phyloP scores from a whole-genome alignment of 140 eudicot genomes.

The Ambrosia hybrid region DNA sequence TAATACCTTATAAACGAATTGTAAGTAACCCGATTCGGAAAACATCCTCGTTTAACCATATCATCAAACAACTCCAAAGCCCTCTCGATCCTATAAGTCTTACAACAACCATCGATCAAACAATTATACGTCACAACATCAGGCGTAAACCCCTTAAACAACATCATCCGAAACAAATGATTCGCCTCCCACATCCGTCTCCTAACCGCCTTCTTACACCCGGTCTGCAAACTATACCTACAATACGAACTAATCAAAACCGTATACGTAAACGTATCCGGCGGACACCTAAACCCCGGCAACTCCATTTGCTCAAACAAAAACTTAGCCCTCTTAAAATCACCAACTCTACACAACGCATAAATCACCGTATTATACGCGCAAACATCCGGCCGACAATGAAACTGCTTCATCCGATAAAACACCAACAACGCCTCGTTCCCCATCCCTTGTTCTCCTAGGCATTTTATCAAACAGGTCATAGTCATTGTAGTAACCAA shows the following conservation, averaged over 20 bases:
- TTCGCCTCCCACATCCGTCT: slow-evolving; percentile 93
- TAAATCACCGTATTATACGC: slow-evolving; percentile 67
- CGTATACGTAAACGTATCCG: slow-evolving; percentile 75
- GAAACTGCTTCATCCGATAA: slow-evolving; percentile 83
- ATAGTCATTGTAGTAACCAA: slow-evolving; percentile 64
- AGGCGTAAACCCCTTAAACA: slow-evolving; percentile 87
- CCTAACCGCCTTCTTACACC: slow-evolving; percentile 74
- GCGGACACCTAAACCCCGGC: slow-evolving; percentile 85
- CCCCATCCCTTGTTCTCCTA: slow-evolving; percentile 82
- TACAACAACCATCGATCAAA: slow-evolving; percentile 92
- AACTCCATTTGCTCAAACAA: slow-evolving; percentile 86
- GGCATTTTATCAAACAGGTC: slow-evolving; percentile 81
- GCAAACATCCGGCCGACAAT: slow-evolving; percentile 75
- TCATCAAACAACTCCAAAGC: slow-evolving; percentile 76
- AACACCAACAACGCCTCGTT: slow-evolving; percentile 70
- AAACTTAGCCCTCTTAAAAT: slow-evolving; percentile 71
- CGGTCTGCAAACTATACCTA: slow-evolving; percentile 62
- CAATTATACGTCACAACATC: slow-evolving; percentile 93
- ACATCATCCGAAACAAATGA: slow-evolving; percentile 84
- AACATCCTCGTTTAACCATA: slow-evolving; percentile 66
- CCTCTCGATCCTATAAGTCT: slow-evolving; percentile 75
- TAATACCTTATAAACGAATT: slow-evolving; percentile 80
- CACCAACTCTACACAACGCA: slow-evolving; percentile 79
- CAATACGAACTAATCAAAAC: slow-evolving; percentile 80
- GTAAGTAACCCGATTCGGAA: slow-evolving; percentile 73